Conservation (phyloP, 164 flowering plant species). For the Brasenia schreberi region DNA sequence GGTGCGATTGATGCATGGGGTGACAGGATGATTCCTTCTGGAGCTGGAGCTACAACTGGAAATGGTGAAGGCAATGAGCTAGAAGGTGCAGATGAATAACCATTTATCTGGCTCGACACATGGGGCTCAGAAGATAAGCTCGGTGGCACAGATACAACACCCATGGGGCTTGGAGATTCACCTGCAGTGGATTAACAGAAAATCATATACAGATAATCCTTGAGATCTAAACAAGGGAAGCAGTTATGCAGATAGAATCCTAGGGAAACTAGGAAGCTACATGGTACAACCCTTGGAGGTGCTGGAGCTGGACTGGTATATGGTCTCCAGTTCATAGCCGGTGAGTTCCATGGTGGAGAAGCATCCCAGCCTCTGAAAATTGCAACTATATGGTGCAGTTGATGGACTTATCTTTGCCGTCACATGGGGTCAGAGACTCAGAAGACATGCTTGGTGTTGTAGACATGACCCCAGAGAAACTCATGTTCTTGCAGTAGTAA, state of each 20-base stretch:
- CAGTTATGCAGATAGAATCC: too few species aligned
- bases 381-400: too few species aligned
- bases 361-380: background rate
- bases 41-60: background rate
- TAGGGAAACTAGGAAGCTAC: too few species aligned
- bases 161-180: constrained; percentile 6
- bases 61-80: constrained; percentile 6
- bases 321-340: background rate
- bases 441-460: too few species aligned
- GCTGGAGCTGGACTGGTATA: too few species aligned
- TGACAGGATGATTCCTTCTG: background rate
- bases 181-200: background rate
- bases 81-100: constrained; percentile 28
- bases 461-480: too few species aligned
- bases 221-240: too few species aligned
- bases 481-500: too few species aligned
- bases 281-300: too few species aligned
- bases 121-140: constrained; percentile 13
- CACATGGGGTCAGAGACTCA: too few species aligned
- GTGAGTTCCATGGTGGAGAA: background rate
- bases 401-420: too few species aligned
- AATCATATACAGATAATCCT: background rate
- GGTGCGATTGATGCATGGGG: background rate
- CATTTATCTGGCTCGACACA: constrained; percentile 4
- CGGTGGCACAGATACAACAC: constrained; percentile 21